phyloP scores from a whole-genome alignment of 169 alveolate genomes.

The Cryptosporidium sp. region DNA sequence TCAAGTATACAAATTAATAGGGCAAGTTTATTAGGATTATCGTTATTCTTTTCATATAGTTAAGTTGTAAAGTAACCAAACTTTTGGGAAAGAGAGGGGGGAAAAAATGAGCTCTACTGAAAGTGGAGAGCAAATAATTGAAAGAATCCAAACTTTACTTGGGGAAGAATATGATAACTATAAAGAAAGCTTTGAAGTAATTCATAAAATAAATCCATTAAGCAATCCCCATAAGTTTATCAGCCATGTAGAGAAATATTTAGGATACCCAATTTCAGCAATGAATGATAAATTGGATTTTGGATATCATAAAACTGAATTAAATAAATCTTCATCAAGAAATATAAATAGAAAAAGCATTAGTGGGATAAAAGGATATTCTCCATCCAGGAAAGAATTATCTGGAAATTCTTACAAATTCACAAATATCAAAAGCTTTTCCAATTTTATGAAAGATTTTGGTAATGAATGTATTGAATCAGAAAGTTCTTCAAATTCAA shows the following conservation, averaged over 20 bases:
- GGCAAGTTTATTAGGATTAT: background rate
- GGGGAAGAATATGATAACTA: constrained; percentile 68
- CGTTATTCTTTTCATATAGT: background rate
- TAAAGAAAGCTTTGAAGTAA: constrained; percentile 57
- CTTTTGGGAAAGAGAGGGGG: background rate
- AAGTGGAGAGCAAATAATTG: constrained; percentile 28
- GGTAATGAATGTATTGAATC: background rate
- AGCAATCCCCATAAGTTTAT: constrained; percentile 56
- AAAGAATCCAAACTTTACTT: constrained; percentile 22
- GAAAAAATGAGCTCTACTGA: constrained; percentile 33
- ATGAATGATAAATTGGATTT: background rate
- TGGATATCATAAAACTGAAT: background rate
- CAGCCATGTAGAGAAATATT: constrained; percentile 57
- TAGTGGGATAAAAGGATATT: background rate
- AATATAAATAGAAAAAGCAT: background rate
- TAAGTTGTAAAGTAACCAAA: background rate
- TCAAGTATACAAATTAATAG: background rate
- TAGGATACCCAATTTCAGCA: constrained; percentile 35
- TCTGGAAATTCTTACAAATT: background rate
- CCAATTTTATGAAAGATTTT: constrained; percentile 1
- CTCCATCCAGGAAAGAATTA: background rate
- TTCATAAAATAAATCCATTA: constrained; percentile 44
- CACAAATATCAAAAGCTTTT: constrained; percentile 29
- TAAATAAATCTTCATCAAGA: background rate
- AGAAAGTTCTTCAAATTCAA: background rate